Base-by-base conservation (phyloP, 805 yeast species). In the Metschnikowia corniflorae region DNA sequence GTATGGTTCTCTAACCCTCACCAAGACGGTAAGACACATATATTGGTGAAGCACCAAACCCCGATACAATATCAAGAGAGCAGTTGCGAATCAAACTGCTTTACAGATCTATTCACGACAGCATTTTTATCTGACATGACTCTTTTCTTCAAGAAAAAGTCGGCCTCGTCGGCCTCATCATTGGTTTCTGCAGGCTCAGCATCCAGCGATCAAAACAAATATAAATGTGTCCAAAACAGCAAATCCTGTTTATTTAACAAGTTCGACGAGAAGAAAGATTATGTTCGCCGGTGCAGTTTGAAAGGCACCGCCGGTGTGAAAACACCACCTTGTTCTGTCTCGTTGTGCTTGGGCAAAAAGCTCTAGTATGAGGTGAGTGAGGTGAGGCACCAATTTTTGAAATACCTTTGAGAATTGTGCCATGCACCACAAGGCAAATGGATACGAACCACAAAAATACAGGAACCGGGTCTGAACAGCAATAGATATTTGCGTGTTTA, bases 201-300 rank as follows among this genome's bases (percentile, higher is more conserved):
- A n/a, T 21, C 24, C n/a, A 21, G 24, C 24, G 12, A 10, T n/a
- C 3, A 21, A 10, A n/a, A 5, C 9, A 21, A 21, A n/a, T n/a
- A n/a, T n/a, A n/a, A n/a, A n/a, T n/a, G n/a, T n/a, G n/a, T n/a
- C n/a, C n/a, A n/a, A n/a, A 25, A 30, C 26, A 35, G 39, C 29
- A 37, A 45, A n/a, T 40, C 48, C 18, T 61, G 57, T 43, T 46
- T 54, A 15, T 63, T 63, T 44, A 51, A 57, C 29, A 60, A 63
- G 43, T 68, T 68, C 49, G 73, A 68, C 44, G 73, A 68, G 43
- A 68, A 68, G 58, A 66, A 67, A 48, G 73, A 68, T 44, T 68
- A 68, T 47, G 59, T 50, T n/a, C 61, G 60, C 40, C 54, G 73
- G 37, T 68, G 71, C 50, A 55, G 60, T 30, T 29, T 54, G 43